Evolutionary conservation across 1,139 yeast species (phyloP).

Genomic region (Kodamaea fungicola): DNA sequence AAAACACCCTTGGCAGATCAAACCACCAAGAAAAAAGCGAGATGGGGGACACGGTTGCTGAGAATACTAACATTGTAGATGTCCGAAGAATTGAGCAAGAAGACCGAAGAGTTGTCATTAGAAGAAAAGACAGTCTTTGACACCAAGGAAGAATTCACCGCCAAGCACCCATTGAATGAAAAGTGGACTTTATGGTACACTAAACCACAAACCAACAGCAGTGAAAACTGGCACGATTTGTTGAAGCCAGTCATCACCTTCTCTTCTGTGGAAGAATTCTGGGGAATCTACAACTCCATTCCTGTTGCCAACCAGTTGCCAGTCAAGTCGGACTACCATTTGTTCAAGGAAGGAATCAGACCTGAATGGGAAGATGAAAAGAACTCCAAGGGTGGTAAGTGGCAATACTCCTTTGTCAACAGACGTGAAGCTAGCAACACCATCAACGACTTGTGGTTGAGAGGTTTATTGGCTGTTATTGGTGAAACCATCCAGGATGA

Average conservation of each 20-base stretch:
- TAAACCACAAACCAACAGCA: slow-evolving; percentile 76
- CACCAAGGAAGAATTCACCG: slow-evolving; percentile 66
- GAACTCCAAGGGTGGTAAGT: slow-evolving; percentile 91
- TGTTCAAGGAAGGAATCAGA: slow-evolving; percentile 89
- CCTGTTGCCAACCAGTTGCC: slow-evolving; percentile 94
- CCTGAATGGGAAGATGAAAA: slow-evolving; percentile 98
- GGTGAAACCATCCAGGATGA: slow-evolving; percentile 95
- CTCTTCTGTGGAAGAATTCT: slow-evolving; percentile 92
- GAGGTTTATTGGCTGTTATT: slow-evolving; percentile 84
- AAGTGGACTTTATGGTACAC: slow-evolving; percentile 99
- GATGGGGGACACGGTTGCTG: background rate
- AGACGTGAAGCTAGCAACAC: slow-evolving; percentile 56
- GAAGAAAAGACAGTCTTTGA: slow-evolving; percentile 61
- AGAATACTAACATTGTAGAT: slow-evolving; percentile 18
- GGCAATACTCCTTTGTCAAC: slow-evolving; percentile 72
- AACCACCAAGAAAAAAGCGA: background rate
- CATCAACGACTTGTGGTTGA: slow-evolving; percentile 90
- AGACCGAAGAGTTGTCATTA: slow-evolving; percentile 53
- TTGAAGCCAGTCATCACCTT: slow-evolving; percentile 92
- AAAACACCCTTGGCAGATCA: no score
- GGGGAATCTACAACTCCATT: slow-evolving; percentile 96
- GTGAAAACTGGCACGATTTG: slow-evolving; percentile 90
- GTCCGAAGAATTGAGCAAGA: slow-evolving; percentile 54
- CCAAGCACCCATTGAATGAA: slow-evolving; percentile 87
- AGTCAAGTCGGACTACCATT: slow-evolving; percentile 88